phyloP scores from a whole-genome alignment of 2,329 filamentous ascomycete genomes.

The Aspergillus candidus region DNA sequence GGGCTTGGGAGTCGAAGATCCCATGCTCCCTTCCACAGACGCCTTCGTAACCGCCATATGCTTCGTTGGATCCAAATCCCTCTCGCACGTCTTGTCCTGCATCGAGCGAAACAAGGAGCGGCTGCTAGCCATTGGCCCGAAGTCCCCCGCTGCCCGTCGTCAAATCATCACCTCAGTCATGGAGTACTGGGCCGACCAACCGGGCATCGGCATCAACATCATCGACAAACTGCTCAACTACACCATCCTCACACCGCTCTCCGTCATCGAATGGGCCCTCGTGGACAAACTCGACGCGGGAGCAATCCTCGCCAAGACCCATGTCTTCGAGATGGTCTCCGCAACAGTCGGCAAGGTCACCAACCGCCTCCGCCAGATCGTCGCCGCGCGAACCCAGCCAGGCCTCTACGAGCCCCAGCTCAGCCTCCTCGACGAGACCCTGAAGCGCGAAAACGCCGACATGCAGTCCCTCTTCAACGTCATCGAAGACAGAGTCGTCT shows the following conservation, averaged over 20 bases:
- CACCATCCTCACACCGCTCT: conserved; percentile 78
- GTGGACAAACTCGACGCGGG: conserved; percentile 60
- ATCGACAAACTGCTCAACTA: conserved; percentile 97
- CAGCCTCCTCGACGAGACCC: conserved; percentile 58
- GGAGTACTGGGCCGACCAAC: conserved; percentile 87
- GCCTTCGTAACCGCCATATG: conserved; percentile 91
- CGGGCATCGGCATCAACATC: conserved; percentile 84
- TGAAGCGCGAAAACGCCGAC: conserved; percentile 62
- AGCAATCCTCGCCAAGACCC: conserved; percentile 62
- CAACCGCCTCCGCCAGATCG: conserved; percentile 74
- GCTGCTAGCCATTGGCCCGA: conserved; percentile 69
- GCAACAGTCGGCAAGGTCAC: conserved; percentile 89
- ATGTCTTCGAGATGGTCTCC: conserved; percentile 84
- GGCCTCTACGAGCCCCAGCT: conserved; percentile 51
- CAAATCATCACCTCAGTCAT: conserved; percentile 91
- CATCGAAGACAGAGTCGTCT: conserved; percentile 70
- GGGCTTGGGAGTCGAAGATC: conserved; percentile 62
- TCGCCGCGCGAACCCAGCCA: conserved; percentile 55
- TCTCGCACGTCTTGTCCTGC: conserved; percentile 90
- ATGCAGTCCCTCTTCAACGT: conserved; percentile 75
- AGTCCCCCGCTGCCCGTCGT: conserved; percentile 67
- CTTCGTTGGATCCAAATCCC: conserved; percentile 87
- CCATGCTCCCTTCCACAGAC: conserved; percentile 80
- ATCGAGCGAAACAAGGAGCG: conserved; percentile 93
- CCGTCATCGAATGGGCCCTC: conserved; percentile 86